Conservation (phyloP, 208 protist genomes). For the Phytomonas serpens region DNA sequence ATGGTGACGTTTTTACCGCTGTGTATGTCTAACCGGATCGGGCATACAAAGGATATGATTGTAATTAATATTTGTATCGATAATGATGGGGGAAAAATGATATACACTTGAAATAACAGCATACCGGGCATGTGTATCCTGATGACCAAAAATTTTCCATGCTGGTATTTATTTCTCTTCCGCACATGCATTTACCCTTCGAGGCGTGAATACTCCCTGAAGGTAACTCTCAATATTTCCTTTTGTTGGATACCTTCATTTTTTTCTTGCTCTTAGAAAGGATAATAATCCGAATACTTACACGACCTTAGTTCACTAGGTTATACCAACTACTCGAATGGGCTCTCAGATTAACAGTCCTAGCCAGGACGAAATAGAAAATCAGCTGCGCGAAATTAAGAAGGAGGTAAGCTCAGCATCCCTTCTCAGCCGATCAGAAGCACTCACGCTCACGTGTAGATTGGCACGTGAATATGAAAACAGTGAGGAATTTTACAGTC, state of each 20-base stretch:
- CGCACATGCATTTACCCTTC: not conserved
- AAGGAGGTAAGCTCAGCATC: conserved; percentile 37
- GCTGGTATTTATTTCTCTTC: not conserved
- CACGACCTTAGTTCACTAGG: not conserved
- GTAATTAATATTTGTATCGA: not conserved
- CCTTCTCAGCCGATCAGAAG: conserved; percentile 29
- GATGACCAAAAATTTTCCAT: not conserved
- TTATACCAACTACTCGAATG: not conserved
- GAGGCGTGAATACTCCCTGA: not conserved
- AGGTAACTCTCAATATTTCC: not conserved
- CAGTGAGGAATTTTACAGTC: conserved; percentile 25
- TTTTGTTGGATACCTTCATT: conserved; percentile 8
- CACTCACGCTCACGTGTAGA: conserved; percentile 17
- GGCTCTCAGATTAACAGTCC: not conserved
- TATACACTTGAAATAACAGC: not conserved
- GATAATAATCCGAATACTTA: not conserved
- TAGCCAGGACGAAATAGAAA: conserved; percentile 18
- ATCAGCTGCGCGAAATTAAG: conserved; percentile 55
- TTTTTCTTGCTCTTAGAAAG: conserved; percentile 13
- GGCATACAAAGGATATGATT: not conserved
- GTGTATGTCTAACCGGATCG: not conserved
- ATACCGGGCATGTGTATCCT: not conserved
- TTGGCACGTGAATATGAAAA: conserved; percentile 36
- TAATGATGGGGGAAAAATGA: not conserved
- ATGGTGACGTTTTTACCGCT: not conserved